These are phyloP conservation scores for Forsythia viridissima DNA, from an alignment of 257 asterid genomes.

Conservation along the genomic window DNA sequence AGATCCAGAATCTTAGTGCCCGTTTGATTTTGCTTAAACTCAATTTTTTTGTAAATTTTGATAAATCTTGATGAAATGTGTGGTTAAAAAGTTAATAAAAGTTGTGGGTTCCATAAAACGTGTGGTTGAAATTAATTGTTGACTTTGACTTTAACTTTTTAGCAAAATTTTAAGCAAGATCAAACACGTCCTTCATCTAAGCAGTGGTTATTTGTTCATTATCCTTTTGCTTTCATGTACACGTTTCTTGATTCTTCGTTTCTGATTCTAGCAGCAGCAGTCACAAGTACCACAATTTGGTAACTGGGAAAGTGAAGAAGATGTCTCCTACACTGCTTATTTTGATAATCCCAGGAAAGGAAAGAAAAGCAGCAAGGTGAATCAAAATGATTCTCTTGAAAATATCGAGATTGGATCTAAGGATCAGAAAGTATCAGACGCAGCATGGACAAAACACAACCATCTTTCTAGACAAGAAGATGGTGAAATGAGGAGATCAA, in stretches of 20 bases:
- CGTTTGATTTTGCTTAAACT: too few species aligned
- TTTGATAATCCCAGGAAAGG: constrained; percentile 70
- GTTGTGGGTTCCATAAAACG: too few species aligned
- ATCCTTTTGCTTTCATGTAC: neutral
- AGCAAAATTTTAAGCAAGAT: too few species aligned
- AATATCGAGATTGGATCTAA: constrained; percentile 33
- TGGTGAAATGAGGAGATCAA: constrained; percentile 40
- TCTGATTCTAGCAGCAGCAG: constrained; percentile 41
- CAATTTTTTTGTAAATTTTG: too few species aligned
- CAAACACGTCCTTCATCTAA: too few species aligned
- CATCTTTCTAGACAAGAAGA: constrained; percentile 38
- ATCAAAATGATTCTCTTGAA: constrained; percentile 50
- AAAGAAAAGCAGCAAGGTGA: constrained; percentile 42
- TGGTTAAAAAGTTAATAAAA: too few species aligned
- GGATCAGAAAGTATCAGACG: constrained; percentile 37
- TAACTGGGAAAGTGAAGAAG: constrained; percentile 74
- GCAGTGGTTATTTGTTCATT: neutral
- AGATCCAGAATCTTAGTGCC: neutral
- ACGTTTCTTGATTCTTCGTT: constrained; percentile 17
- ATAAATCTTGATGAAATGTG: too few species aligned
- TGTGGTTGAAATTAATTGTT: too few species aligned
- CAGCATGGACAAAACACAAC: constrained; percentile 38
- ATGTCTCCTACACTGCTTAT: constrained; percentile 57
- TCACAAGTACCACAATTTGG: constrained; percentile 71
- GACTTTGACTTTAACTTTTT: too few species aligned